These are phyloP conservation scores for Citrus australasica DNA, from an alignment of 345 rosid species.

Conservation along the genomic window DNA sequence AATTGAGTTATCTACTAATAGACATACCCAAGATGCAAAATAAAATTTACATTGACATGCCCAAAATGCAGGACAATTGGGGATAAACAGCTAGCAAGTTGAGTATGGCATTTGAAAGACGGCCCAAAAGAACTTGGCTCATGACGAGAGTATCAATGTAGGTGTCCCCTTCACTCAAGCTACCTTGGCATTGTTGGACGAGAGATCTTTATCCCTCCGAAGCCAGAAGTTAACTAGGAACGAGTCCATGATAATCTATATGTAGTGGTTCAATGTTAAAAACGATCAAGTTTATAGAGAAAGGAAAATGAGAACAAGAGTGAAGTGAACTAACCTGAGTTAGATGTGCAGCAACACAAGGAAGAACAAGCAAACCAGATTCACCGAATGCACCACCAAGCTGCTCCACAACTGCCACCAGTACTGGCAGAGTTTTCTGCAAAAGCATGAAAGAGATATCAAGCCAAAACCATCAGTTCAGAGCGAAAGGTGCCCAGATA, in stretches of 20 bases:
- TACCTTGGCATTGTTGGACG: constrained; percentile 34
- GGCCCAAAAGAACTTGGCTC: background rate
- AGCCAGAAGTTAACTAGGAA: constrained; percentile 56
- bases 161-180: constrained; percentile 23
- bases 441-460: constrained; percentile 8
- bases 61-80: background rate
- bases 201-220: constrained; percentile 35
- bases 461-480: background rate
- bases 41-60: too few species aligned
- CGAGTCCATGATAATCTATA: constrained; percentile 65
- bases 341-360: constrained; percentile 89
- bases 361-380: constrained; percentile 85
- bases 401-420: constrained; percentile 89
- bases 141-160: background rate
- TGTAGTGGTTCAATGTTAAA: background rate
- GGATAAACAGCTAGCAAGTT: too few species aligned
- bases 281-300: background rate
- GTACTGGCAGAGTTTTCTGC: constrained; percentile 88
- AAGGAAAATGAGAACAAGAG: background rate
- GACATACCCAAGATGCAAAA: too few species aligned
- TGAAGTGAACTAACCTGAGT: constrained; percentile 48
- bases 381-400: constrained; percentile 83
- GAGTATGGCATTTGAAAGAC: background rate
- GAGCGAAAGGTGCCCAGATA: background rate
- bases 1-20: too few species aligned